A percentile compares a stretch with the other conserved stretches of the same genome.
Evolutionary conservation across 805 yeast genomes (phyloP).

Genomic region (Wickerhamomyces bisporus): DNA sequence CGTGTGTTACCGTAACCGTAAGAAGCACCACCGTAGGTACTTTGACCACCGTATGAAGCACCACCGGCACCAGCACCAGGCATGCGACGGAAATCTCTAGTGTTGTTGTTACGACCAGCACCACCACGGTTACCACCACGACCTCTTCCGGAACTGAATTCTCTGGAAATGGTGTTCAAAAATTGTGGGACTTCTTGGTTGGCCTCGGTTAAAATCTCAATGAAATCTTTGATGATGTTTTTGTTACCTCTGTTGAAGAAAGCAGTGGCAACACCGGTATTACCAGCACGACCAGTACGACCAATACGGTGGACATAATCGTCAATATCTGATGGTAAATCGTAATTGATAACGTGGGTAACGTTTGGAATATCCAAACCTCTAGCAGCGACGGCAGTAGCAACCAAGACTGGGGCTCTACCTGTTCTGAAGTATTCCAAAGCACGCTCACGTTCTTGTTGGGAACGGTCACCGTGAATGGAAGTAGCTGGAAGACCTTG

Average conservation of each 20-base stretch:
- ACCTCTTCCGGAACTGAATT: conserved; percentile 54
- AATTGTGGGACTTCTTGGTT: conserved; percentile 96
- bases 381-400: conserved; percentile 99
- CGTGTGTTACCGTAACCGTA: conserved; percentile 11
- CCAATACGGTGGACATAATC: conserved; percentile 99
- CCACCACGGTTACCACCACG: conserved; percentile 50
- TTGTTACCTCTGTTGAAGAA: conserved; percentile 95
- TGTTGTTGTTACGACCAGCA: conserved; percentile 31
- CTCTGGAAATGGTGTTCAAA: conserved; percentile 76
- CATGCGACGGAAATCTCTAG: conserved; percentile 49
- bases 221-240: conserved; percentile 80
- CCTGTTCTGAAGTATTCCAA: conserved; percentile 91
- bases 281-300: conserved; percentile 99
- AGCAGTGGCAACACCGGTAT: conserved; percentile 97
- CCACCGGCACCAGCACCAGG: conserved; percentile 22
- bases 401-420: conserved; percentile 88
- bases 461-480: conserved; percentile 98
- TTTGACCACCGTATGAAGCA: conserved; percentile 13
- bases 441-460: conserved; percentile 96
- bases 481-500: conserved; percentile 96
- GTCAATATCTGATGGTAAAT: conserved; percentile 93
- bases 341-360: conserved; percentile 95
- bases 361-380: conserved; percentile 99
- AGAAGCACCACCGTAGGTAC: conserved; percentile 1
- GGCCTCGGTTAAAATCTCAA: conserved; percentile 87